These are phyloP conservation scores for Aspergillus proliferans DNA, from an alignment of 2,329 filamentous ascomycete species.

Conservation along the genomic window DNA sequence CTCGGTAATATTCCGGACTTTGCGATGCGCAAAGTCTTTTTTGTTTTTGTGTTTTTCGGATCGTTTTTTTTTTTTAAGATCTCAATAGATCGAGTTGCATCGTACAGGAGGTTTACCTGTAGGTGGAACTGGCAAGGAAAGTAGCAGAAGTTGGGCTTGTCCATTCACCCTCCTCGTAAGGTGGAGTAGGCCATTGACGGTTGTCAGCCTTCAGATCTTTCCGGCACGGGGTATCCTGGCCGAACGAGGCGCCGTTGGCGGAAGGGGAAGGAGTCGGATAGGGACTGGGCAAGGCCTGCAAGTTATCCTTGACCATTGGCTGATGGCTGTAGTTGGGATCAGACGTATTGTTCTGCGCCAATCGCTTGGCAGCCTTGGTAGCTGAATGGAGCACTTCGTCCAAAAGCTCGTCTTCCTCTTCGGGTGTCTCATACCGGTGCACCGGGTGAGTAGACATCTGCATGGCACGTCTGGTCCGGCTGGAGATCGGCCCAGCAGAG, in stretches of 20 bases:
- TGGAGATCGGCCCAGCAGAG: slow-evolving; percentile 56
- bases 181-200: slow-evolving; percentile 88
- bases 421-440: slow-evolving; percentile 85
- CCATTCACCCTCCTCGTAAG: slow-evolving; percentile 92
- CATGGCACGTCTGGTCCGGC: slow-evolving; percentile 71
- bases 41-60: slow-evolving; percentile 9
- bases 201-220: slow-evolving; percentile 54
- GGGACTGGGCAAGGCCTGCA: slow-evolving; percentile 38
- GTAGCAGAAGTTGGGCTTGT: slow-evolving; percentile 73
- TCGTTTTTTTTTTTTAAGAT: background rate
- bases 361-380: slow-evolving; percentile 64
- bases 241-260: slow-evolving; percentile 69
- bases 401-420: slow-evolving; percentile 92
- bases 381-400: slow-evolving; percentile 81
- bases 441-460: slow-evolving; percentile 64
- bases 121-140: slow-evolving; percentile 60
- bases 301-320: slow-evolving; percentile 21
- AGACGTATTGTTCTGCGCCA: slow-evolving; percentile 47
- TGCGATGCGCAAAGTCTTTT: slow-evolving; percentile 18
- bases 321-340: slow-evolving; percentile 47
- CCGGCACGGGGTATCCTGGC: slow-evolving; percentile 54
- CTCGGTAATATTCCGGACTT: slow-evolving; percentile 20
- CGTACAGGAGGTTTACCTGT: slow-evolving; percentile 21
- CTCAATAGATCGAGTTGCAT: background rate
- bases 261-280: slow-evolving; percentile 72